Base-by-base conservation (phyloP, 2,329 filamentous ascomycete genomes). In the Fusarium armeniacum region DNA sequence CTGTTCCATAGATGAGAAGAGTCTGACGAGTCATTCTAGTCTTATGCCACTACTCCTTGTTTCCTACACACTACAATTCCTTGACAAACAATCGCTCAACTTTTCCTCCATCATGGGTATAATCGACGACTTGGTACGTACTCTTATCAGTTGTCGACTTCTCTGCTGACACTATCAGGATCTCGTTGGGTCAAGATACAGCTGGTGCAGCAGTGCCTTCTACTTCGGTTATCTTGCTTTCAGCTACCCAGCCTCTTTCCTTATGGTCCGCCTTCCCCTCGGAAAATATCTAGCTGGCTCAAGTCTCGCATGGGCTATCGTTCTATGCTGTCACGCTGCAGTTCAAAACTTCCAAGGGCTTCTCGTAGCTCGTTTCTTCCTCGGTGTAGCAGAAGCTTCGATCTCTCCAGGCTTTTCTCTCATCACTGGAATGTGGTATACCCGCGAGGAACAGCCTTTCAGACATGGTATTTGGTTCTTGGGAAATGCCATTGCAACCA, bases 371-470 rank as follows among this genome's bases (percentile, higher is more conserved):
- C 64, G 71, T 2, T 71, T 73, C 44, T 71, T 73, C 22, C 71
- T 73, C 0, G 71, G 71, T 18, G 69, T 62, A 6, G 71, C 71
- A 3, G 71, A 73, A 10, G 71, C 71, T 11, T 74, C 71, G 4
- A 74, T 74, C 11, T 72, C 71, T 0, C 71, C 71, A 1, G 71
- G 69, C 0, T 73, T 73, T 12, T 69, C 67, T 0, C 38, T 73
- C 7, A 73, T 73, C 3, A 74, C 71, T 13, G 71, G 71, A 4
- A 73, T 73, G 71, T 73, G 71, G 71, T 73, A 73, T 3, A 71
- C 52, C 1, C 67, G 71, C 0, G 71, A 74, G 4, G 71, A 73
- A 3, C 69, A 73, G 5, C 71, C 71, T 13, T 67, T 74, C 11
- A 43, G 71, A 22, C 71, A 73, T 5, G 71, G 71, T 5, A 67